Conservation (phyloP, 2,329 filamentous ascomycete genomes). For the Aspergillus japonicus region DNA sequence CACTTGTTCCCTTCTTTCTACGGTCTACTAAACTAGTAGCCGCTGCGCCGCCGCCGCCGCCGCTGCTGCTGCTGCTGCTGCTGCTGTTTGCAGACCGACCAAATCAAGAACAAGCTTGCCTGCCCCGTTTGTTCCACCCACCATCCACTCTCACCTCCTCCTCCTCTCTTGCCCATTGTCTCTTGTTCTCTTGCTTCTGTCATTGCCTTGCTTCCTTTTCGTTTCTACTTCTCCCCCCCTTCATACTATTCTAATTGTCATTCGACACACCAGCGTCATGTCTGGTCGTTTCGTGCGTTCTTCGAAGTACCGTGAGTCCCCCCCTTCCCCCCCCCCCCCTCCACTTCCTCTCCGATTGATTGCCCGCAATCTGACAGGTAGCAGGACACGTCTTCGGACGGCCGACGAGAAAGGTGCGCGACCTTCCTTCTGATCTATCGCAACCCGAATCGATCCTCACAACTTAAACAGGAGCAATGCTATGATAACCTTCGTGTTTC, state of each 20-base stretch:
- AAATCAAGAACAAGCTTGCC: not conserved
- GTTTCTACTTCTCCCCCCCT: slow-evolving; percentile 1
- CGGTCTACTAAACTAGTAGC: too few species aligned
- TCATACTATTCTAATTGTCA: not conserved
- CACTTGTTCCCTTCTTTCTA: slow-evolving; percentile 8
- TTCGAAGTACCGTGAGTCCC: slow-evolving; percentile 67
- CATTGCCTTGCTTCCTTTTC: slow-evolving; percentile 14
- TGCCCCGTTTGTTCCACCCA: slow-evolving; percentile 3
- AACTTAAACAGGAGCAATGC: slow-evolving; percentile 70
- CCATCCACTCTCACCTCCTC: slow-evolving; percentile 7
- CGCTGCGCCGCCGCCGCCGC: not conserved
- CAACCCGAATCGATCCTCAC: slow-evolving; percentile 7
- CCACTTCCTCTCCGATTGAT: slow-evolving; percentile 14
- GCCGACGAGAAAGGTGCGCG: slow-evolving; percentile 73
- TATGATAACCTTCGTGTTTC: slow-evolving; percentile 98
- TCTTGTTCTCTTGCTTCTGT: slow-evolving; percentile 16
- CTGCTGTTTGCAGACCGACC: slow-evolving; percentile 2
- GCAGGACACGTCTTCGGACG: slow-evolving; percentile 98
- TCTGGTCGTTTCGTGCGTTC: slow-evolving; percentile 70
- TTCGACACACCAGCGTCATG: slow-evolving; percentile 47
- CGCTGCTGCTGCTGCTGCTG: not conserved
- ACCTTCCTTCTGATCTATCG: not conserved
- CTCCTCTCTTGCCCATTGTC: slow-evolving; percentile 17
- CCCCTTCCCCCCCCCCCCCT: slow-evolving; percentile 12
- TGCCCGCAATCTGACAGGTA: slow-evolving; percentile 33